Evolutionary conservation across 768 basidiomycete species (phyloP).

Genomic region (Hypsizygus marmoreus): DNA sequence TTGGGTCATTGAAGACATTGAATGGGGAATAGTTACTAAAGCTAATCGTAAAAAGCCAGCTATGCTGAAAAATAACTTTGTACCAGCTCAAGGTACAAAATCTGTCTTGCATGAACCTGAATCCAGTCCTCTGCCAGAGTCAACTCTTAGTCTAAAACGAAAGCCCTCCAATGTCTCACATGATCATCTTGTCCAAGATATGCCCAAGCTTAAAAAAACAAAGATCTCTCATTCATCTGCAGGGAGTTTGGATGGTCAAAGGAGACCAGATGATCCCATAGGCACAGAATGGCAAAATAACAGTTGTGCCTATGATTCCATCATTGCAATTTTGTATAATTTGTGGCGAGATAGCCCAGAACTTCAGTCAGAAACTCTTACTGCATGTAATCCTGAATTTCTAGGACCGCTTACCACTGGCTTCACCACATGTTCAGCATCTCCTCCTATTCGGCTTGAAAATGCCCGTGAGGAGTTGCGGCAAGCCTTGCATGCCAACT

Average conservation of each 20-base stretch:
- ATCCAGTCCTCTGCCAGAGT: too few species aligned
- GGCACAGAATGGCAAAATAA: slow-evolving; percentile 23
- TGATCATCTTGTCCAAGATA: neutral
- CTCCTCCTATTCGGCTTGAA: neutral
- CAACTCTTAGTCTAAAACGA: neutral
- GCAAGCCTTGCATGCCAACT: neutral
- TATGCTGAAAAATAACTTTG: neutral
- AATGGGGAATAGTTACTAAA: slow-evolving; percentile 1
- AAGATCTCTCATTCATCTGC: neutral
- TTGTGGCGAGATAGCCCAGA: too few species aligned
- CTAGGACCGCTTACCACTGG: neutral
- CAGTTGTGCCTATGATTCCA: slow-evolving; percentile 35
- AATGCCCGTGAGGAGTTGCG: neutral
- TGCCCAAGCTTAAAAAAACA: neutral
- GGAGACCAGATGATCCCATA: neutral
- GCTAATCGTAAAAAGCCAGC: neutral
- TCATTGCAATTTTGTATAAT: slow-evolving; percentile 22
- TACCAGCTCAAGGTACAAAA: slow-evolving; percentile 1
- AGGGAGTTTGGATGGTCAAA: neutral
- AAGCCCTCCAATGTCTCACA: neutral
- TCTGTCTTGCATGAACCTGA: neutral
- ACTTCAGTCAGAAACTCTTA: too few species aligned
- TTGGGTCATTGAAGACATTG: neutral
- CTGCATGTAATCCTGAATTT: neutral
- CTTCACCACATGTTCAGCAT: neutral